Percentiles rank a stretch among this genome's conserved stretches.
Evolutionary conservation across 805 yeast species (phyloP).

Genomic region (Wickerhamomyces ciferrii): DNA sequence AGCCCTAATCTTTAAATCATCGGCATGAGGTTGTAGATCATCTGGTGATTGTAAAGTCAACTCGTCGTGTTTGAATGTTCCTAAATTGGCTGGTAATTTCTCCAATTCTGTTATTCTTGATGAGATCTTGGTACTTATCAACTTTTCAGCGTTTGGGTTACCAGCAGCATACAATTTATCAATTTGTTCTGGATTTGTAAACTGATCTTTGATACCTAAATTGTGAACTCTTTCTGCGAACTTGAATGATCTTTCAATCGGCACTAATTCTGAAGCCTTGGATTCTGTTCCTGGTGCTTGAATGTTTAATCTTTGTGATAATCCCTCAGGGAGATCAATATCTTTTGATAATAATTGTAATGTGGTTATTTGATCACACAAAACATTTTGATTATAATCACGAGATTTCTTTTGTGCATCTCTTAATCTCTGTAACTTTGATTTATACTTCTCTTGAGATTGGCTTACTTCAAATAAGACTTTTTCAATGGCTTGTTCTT

Average conservation of each 20-base stretch:
- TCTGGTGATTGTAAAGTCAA: conserved; percentile 38
- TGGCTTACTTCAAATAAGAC: conserved; percentile 33
- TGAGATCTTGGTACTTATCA: conserved; percentile 47
- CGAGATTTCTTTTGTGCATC: conserved; percentile 13
- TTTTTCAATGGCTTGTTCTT: conserved; percentile 39
- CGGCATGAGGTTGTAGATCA: conserved; percentile 40
- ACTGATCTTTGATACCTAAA: conserved; percentile 25
- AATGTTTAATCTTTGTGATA: conserved; percentile 34
- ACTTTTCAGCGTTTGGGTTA: conserved; percentile 42
- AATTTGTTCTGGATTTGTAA: conserved; percentile 20
- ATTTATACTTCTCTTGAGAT: conserved; percentile 31
- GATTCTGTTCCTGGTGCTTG: background rate
- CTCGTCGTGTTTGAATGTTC: conserved; percentile 45
- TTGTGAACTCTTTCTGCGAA: conserved; percentile 24
- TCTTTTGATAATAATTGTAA: conserved; percentile 63
- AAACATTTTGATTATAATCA: conserved; percentile 37
- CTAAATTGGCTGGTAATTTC: conserved; percentile 63
- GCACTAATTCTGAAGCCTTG: conserved; percentile 4
- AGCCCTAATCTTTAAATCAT: conserved; percentile 58
- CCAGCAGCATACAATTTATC: conserved; percentile 32
- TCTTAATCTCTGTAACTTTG: conserved; percentile 25
- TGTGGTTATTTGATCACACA: conserved; percentile 56
- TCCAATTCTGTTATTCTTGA: conserved; percentile 59
- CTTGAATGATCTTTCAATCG: conserved; percentile 23
- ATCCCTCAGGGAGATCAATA: conserved; percentile 51